phyloP scores from a whole-genome alignment of 2,329 filamentous ascomycete species.

The Aureobasidium pullulans region DNA sequence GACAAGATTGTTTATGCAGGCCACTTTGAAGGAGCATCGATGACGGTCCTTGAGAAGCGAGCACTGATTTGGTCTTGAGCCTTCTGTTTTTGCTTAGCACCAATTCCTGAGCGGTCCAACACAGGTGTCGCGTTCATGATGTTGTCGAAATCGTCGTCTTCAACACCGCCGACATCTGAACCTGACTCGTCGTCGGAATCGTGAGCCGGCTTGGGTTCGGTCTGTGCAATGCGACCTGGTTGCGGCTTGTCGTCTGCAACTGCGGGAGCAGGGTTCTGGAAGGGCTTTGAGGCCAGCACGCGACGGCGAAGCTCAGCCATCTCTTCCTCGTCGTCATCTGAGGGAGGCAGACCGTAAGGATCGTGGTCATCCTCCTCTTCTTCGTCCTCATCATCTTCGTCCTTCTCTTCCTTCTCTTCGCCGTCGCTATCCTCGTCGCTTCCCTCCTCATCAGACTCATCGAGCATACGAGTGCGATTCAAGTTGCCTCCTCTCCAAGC shows the following conservation, averaged over 20 bases:
- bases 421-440: constrained; percentile 35
- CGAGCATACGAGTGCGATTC: constrained; percentile 56
- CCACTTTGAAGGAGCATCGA: constrained; percentile 43
- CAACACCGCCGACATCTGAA: constrained; percentile 58
- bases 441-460: constrained; percentile 40
- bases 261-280: constrained; percentile 50
- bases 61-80: constrained; percentile 42
- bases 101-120: constrained; percentile 74
- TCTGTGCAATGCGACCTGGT: constrained; percentile 54
- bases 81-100: constrained; percentile 51
- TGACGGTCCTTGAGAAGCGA: constrained; percentile 42
- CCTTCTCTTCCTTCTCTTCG: constrained; percentile 39
- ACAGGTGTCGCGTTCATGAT: constrained; percentile 88
- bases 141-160: constrained; percentile 78
- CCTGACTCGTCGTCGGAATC: constrained; percentile 65
- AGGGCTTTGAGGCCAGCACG: constrained; percentile 86
- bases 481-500: constrained; percentile 88
- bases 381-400: constrained; percentile 33
- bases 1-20: neutral
- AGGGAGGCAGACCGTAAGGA: constrained; percentile 67
- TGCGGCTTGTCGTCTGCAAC: constrained; percentile 44
- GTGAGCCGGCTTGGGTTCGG: constrained; percentile 37
- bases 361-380: constrained; percentile 47
- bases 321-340: constrained; percentile 73
- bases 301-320: constrained; percentile 89